These are phyloP conservation scores for Globisporangium sylvaticum DNA, from an alignment of 352 stramenopile genomes.

Conservation along the genomic window DNA sequence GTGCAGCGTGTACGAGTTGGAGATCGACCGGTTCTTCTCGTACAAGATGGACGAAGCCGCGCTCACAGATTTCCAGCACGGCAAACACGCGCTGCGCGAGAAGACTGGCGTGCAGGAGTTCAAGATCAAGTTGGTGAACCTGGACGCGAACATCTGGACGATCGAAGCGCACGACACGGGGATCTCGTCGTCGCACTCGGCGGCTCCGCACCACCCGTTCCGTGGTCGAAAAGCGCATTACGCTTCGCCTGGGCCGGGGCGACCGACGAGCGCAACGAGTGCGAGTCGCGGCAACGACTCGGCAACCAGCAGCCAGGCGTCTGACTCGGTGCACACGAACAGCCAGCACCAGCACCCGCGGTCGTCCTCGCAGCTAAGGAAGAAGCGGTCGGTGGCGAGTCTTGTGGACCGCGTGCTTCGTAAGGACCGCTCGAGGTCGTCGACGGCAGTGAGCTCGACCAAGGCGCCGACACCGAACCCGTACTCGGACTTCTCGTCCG, in stretches of 20 bases:
- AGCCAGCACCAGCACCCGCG: constrained; percentile 7
- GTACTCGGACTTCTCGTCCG: constrained; percentile 20
- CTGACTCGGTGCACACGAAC: constrained; percentile 11
- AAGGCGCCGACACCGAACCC: constrained; percentile 12
- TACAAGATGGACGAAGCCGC: constrained; percentile 30
- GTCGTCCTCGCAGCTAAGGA: constrained; percentile 9
- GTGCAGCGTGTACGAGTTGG: constrained; percentile 44
- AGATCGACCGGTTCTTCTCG: constrained; percentile 50
- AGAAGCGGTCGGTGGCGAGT: constrained; percentile 17
- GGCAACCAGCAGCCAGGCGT: constrained; percentile 7
- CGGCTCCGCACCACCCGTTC: constrained; percentile 4
- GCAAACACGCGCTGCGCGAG: constrained; percentile 31
- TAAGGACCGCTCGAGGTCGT: constrained; percentile 17
- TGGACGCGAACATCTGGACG: constrained; percentile 56
- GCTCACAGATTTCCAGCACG: constrained; percentile 19
- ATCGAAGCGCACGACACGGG: constrained; percentile 13
- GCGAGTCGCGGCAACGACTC: constrained; percentile 10
- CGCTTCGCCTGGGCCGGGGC: background rate
- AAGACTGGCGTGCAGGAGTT: constrained; percentile 44
- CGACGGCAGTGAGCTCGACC: background rate
- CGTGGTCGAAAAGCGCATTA: background rate
- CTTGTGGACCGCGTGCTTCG: constrained; percentile 18
- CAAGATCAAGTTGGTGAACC: constrained; percentile 49
- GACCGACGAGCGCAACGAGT: background rate
- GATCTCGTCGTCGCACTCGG: constrained; percentile 7